Conservation (phyloP, 2,329 filamentous ascomycete species). For the Karstenula rhodostoma region DNA sequence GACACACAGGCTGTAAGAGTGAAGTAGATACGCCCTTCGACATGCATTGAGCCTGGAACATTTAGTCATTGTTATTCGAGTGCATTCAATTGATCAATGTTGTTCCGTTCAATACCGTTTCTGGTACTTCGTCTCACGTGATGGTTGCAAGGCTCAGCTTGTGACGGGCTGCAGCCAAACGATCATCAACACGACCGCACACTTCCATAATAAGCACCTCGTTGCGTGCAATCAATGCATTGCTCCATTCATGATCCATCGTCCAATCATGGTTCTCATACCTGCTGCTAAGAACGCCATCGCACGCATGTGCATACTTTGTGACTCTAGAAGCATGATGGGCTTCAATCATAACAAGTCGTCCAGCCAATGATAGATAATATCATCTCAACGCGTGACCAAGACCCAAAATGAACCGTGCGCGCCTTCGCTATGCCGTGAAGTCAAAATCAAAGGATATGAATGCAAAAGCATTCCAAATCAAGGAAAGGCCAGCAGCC, state of each 20-base stretch:
- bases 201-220: not conserved
- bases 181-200: not conserved
- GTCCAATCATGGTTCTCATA: not conserved
- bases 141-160: not conserved
- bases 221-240: not conserved
- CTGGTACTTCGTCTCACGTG: too few relatives aligned
- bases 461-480: conserved; percentile 10
- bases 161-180: not conserved
- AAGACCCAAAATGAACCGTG: not conserved
- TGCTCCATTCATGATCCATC: not conserved
- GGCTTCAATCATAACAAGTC: conserved; percentile 1
- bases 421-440: conserved; percentile 12
- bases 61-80: too few relatives aligned
- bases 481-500: not conserved
- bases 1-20: not conserved
- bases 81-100: too few relatives aligned
- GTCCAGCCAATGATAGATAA: not conserved
- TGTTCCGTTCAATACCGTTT: too few relatives aligned
- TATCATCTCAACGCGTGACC: not conserved
- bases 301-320: not conserved
- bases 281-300: not conserved
- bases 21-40: not conserved
- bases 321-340: not conserved
- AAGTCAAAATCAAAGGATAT: conserved; percentile 4
- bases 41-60: too few relatives aligned